A percentile compares a stretch with the other conserved stretches of the same genome.
These are phyloP conservation scores for Salix arbutifolia DNA, from an alignment of 345 rosid species.

Conservation along the genomic window DNA sequence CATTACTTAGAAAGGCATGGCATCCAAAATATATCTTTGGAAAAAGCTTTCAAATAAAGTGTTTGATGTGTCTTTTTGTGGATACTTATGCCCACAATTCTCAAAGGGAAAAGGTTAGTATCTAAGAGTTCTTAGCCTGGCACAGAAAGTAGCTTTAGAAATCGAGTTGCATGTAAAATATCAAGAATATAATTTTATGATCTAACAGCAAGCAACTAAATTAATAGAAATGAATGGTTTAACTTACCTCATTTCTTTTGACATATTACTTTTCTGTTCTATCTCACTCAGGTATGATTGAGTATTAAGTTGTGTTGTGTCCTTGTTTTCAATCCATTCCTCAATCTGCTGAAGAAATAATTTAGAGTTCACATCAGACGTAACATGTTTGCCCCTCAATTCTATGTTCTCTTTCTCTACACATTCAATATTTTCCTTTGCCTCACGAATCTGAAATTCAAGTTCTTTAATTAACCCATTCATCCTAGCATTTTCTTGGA, in stretches of 20 bases:
- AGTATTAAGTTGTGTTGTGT: constrained; percentile 18
- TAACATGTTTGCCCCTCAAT: constrained; percentile 38
- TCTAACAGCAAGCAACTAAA: background rate
- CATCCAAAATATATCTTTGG: background rate
- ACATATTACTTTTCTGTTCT: constrained; percentile 17
- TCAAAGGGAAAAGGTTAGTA: background rate
- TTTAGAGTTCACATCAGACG: constrained; percentile 33
- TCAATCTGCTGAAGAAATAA: constrained; percentile 32
- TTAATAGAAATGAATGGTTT: constrained; percentile 4
- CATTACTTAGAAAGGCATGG: background rate
- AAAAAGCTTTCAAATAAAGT: background rate
- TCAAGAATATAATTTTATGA: background rate
- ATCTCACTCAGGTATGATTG: constrained; percentile 22
- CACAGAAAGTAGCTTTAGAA: background rate
- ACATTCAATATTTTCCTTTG: constrained; percentile 32
- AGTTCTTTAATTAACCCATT: constrained; percentile 43
- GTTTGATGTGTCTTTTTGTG: background rate
- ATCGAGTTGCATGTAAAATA: background rate
- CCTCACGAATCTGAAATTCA: constrained; percentile 38
- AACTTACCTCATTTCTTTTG: constrained; percentile 34
- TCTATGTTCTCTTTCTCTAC: constrained; percentile 51
- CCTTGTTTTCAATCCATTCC: constrained; percentile 33
- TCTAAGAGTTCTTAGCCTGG: background rate
- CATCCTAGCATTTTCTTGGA: constrained; percentile 44
- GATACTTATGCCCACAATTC: background rate